Percentiles rank a stretch among this genome's conserved stretches.
phyloP scores from a whole-genome alignment of 257 asterid genomes.

The Jasminum sambac region DNA sequence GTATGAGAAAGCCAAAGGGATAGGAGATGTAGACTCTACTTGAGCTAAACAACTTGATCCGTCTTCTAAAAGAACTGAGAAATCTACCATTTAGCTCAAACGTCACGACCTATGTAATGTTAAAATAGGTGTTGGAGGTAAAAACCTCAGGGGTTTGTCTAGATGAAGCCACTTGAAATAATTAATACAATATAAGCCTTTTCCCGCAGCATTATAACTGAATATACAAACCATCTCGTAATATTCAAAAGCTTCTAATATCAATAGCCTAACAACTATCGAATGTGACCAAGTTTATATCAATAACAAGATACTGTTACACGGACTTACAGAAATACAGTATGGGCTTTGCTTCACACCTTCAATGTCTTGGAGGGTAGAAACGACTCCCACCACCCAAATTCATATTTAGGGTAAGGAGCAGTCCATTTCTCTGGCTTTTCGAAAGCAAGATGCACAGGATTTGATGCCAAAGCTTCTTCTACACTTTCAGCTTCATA shows the following conservation, averaged over 20 bases:
- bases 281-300: not conserved
- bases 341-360: constrained; percentile 41
- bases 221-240: constrained; percentile 29
- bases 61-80: not conserved
- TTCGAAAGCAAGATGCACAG: constrained; percentile 59
- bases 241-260: not conserved
- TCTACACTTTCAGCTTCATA: constrained; percentile 68
- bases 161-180: not conserved
- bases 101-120: not conserved
- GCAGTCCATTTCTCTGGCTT: constrained; percentile 88
- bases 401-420: constrained; percentile 81
- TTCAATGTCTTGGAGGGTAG: constrained; percentile 52
- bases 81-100: not conserved
- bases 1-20: no score
- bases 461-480: constrained; percentile 80
- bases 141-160: not conserved
- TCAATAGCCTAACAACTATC: constrained; percentile 21
- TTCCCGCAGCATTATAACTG: constrained; percentile 23
- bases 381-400: constrained; percentile 90
- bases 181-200: constrained; percentile 11
- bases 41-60: no score
- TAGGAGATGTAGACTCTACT: no score
- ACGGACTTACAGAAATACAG: constrained; percentile 25
- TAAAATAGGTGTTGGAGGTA: not conserved
- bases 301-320: constrained; percentile 25